Evolutionary conservation across 768 basidiomycete genomes (phyloP), one percentile per base, ranked within the genome.

Genomic region (Russula sp.): DNA sequence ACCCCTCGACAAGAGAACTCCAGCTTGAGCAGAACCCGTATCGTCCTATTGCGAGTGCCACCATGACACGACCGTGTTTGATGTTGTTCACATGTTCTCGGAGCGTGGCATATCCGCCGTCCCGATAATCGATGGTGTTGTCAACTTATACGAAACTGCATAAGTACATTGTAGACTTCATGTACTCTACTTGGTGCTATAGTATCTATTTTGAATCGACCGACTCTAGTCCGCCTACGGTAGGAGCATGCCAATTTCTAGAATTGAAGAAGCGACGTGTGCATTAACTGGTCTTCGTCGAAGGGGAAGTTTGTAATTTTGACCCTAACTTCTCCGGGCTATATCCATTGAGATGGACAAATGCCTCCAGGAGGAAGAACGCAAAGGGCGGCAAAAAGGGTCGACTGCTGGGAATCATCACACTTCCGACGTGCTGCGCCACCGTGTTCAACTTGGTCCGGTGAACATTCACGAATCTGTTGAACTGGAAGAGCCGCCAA

Each of bases 41-140:
- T 75, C 83, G 89, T 74, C 97, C 97, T 2, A 87, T 98, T 62
- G 90, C 92, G 5, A 97, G 94, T 0, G 97, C 96, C 13, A 94
- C 87, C 34, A 79, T 96, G 71, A 79, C 62, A 97, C 96, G 0
- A 89, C 91, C 32, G 97, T 99, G 2, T 98, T 97, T 71, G 94
- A 11, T 34, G 34, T 34, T 34, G 8, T 34, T 8, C 10, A 11
- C 6, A 34, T 34, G 3, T 11, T 8, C 8, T 9, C 34, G 34
- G 34, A 34, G 1, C 8, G 34, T 30, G 28, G 28, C 28, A 30
- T 30, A 2, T 30, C 28, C 28, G 5, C 28, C 28, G 28, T 30
- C 28, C 28, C 5, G 3, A 30, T 30, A 5, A 30, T 30, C 28
- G 28, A 30, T 30, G 28, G 5, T n/a, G 28, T 30, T 5, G 28